Base-by-base conservation (phyloP, 257 asterid genomes). In the Primulina eburnea region DNA sequence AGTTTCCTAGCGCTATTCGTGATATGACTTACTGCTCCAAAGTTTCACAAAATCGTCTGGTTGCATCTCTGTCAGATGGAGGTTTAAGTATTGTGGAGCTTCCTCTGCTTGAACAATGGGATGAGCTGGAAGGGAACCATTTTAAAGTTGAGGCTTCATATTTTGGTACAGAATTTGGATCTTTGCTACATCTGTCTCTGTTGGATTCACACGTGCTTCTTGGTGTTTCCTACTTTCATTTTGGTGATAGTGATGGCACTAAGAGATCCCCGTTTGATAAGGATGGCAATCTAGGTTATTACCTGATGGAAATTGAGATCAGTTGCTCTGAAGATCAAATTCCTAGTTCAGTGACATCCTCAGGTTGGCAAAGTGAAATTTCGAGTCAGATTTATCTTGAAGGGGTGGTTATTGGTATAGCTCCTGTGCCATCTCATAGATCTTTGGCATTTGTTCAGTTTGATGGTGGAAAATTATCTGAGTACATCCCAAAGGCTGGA, bases 41-140 rank as follows among this genome's bases (percentile, higher is more conserved):
- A 73, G 62, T 75, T 33, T 79, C 90, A 38, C 80, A 80, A 70
- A 84, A 80, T 76, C 86, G 69, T 73, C 78, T 94, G 73, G 99
- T 95, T 76, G 89, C 87, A 62, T 81, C 87, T 67, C 80, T 91
- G 70, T 85, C 99, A 30, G 95, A 94, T 82, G 97, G 96, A 73
- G 86, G 90, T 73, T 81, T 94, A 80, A 82, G 92, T 74, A 62
- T 91, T 57, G 86, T 82, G 73, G 97, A 89, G 85, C 88, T 94
- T 76, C 97, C 99, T 55, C 78, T 74, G 56, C 80, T 86, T 74
- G 87, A 88, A 78, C 81, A 80, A 72, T 91, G 97, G 99, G 99
- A 94, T 76, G 97, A 85, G 73, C 84, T 94, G 74, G 99, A 94
- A 83, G 91, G 89, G 65, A 82, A 79, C 70, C 77, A 76, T 68